Conservation (phyloP, 1,284 basidiomycete species). For the Rhodotorula sp. region DNA sequence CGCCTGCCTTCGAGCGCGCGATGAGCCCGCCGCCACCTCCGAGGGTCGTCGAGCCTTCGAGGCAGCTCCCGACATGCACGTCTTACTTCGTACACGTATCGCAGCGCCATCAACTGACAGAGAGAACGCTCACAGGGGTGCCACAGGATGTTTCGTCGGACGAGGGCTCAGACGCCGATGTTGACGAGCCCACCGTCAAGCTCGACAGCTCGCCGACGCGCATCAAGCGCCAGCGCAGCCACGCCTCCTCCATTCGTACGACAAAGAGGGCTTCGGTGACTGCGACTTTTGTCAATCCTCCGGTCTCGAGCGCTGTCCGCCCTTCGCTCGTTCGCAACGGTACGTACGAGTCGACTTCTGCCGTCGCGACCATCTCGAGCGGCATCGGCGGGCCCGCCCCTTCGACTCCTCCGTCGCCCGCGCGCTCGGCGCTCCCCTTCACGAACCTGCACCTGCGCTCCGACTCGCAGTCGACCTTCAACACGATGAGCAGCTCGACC, state of each 20-base stretch:
- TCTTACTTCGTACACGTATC: too few species aligned
- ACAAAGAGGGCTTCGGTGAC: neutral
- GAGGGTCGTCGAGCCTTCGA: slow-evolving; percentile 24
- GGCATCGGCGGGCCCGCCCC: too few species aligned
- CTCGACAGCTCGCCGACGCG: slow-evolving; percentile 10
- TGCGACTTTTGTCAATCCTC: neutral
- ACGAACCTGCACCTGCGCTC: slow-evolving; percentile 18
- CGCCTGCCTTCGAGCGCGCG: slow-evolving; percentile 4
- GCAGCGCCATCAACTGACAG: neutral
- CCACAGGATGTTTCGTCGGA: slow-evolving; percentile 8
- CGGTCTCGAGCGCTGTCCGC: neutral
- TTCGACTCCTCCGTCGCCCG: neutral
- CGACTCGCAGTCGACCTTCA: slow-evolving; percentile 18
- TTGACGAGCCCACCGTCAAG: slow-evolving; percentile 39
- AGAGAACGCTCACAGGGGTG: neutral
- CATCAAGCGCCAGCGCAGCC: slow-evolving; percentile 9
- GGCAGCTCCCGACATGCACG: slow-evolving; percentile 32
- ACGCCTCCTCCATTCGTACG: neutral
- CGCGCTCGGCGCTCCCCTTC: slow-evolving; percentile 8
- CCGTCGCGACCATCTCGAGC: neutral
- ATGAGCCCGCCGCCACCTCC: slow-evolving; percentile 29
- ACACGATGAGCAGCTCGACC: neutral
- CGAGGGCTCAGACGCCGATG: slow-evolving; percentile 15
- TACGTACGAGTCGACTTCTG: neutral
- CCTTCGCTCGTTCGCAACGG: neutral